Base-by-base conservation (phyloP, 306 rosid genomes). In the Styphnolobium japonicum region DNA sequence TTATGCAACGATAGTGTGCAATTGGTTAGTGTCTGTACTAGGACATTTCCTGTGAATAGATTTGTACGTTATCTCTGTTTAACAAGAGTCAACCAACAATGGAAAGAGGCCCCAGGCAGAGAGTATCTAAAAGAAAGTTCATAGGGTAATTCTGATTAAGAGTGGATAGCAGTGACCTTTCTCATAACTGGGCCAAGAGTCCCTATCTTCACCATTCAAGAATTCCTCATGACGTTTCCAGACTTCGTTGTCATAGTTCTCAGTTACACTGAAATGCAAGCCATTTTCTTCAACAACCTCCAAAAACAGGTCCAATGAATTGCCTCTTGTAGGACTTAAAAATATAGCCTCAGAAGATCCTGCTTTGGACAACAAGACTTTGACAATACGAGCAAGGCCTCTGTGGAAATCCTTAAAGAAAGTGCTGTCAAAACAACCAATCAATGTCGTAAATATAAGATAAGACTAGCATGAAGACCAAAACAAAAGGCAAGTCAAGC, bases 301-400 rank as follows among this genome's bases (percentile, higher is more conserved):
- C 49, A 92, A 82, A 84, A 92, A 92, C 88, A 80, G 73, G 49
- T 83, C 92, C 79, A 94, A 82, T 18, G 96, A 92, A 63, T 88
- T 78, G 36, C 97, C 98, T 80, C 96, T 87, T 86, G 82, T 84
- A n/a, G 97, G 97, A 81, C 96, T 84, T 45, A 94, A 81, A 80
- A 92, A 84, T 53, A 94, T 76, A 19, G 97, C 94, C 85, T 87
- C 88, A 0, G 93, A 75, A 43, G 91, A 77, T 39, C 76, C 88
- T 55, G 62, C 71, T 62, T 89, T 89, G 61, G 84, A 88, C 81
- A 89, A 55, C 79, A 90, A 85, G 40, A 70, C 71, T 77, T 83
- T 81, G 83, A 92, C 84, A 49, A 81, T 67, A 74, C 82, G 86
- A 76, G 88, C 97, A 76, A 92, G 97, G 74, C 81, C 89, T 71